These are phyloP conservation scores for Corynespora cassiicola DNA, from an alignment of 2,329 filamentous ascomycete species.

Conservation along the genomic window DNA sequence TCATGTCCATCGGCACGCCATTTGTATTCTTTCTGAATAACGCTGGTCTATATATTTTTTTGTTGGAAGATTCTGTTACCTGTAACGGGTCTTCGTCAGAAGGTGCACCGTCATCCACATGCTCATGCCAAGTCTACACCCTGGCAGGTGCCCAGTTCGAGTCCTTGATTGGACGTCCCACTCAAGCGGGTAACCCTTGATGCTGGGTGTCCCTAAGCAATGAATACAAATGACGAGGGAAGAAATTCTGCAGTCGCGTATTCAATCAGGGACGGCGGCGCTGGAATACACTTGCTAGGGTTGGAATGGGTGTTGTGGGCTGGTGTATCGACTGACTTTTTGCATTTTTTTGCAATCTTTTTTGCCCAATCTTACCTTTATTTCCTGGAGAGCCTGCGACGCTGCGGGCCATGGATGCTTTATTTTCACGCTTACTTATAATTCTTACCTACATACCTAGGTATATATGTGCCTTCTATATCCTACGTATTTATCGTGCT, in stretches of 20 bases:
- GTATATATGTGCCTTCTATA: too few species aligned
- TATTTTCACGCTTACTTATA: too few species aligned
- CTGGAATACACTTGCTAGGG: slow-evolving; percentile 47
- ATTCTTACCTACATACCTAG: too few species aligned
- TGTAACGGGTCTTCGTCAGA: slow-evolving; percentile 45
- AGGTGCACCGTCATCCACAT: slow-evolving; percentile 42
- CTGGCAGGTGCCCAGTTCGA: slow-evolving; percentile 50
- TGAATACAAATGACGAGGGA: slow-evolving; percentile 50
- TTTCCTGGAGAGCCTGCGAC: too few species aligned
- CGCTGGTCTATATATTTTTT: slow-evolving; percentile 15
- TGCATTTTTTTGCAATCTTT: slow-evolving; percentile 21
- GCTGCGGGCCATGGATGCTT: too few species aligned
- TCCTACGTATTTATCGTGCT: too few species aligned
- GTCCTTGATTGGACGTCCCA: slow-evolving; percentile 48
- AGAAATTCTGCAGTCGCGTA: slow-evolving; percentile 50
- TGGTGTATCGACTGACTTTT: slow-evolving; percentile 46
- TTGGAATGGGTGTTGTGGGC: slow-evolving; percentile 42
- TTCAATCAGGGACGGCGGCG: slow-evolving; percentile 50
- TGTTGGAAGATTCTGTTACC: slow-evolving; percentile 21
- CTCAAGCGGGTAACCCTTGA: slow-evolving; percentile 49
- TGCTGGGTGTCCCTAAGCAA: slow-evolving; percentile 52
- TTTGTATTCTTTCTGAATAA: too few species aligned
- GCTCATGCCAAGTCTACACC: slow-evolving; percentile 34
- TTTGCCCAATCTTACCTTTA: not conserved
- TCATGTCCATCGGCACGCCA: too few species aligned